These are phyloP conservation scores for Euphorbia corollata DNA, from an alignment of 441 rosid species.

Conservation along the genomic window DNA sequence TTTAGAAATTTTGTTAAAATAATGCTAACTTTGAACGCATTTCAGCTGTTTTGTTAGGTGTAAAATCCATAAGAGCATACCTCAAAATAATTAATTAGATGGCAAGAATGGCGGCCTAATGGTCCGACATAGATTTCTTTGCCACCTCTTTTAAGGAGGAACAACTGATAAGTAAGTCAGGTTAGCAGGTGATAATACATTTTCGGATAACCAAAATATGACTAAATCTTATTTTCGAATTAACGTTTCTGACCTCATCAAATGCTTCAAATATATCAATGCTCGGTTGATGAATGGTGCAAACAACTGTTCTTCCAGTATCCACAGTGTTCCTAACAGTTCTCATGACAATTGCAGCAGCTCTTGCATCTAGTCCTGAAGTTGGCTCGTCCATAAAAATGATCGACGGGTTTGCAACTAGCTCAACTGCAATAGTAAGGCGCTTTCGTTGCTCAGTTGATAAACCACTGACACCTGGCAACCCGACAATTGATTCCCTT, in stretches of 20 bases:
- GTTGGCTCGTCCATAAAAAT: constrained; percentile 46
- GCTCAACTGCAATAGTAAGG: constrained; percentile 37
- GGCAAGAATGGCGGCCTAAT: constrained; percentile 51
- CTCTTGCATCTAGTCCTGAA: constrained; percentile 44
- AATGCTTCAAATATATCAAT: constrained; percentile 22
- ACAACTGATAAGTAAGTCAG: constrained; percentile 33
- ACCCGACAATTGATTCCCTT: constrained; percentile 33
- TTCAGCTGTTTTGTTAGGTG: not conserved
- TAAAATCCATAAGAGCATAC: constrained; percentile 21
- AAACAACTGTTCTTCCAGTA: constrained; percentile 42
- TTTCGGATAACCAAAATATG: no score
- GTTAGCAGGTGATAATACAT: not conserved
- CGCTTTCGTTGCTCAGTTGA: constrained; percentile 44
- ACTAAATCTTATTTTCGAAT: not conserved
- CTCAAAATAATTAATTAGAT: constrained; percentile 62
- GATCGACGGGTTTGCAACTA: constrained; percentile 41
- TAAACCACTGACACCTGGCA: constrained; percentile 36
- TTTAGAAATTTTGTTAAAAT: not conserved
- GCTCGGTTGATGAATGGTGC: constrained; percentile 45
- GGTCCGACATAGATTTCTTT: constrained; percentile 76
- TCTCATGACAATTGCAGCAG: constrained; percentile 48
- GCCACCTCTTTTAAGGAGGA: constrained; percentile 72
- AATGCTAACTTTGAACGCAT: no score
- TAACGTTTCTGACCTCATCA: constrained; percentile 17
- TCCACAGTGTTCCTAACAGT: constrained; percentile 42